Conservation (phyloP, 1,139 yeast species). For the Spencermartinsiella ligniputridi region DNA sequence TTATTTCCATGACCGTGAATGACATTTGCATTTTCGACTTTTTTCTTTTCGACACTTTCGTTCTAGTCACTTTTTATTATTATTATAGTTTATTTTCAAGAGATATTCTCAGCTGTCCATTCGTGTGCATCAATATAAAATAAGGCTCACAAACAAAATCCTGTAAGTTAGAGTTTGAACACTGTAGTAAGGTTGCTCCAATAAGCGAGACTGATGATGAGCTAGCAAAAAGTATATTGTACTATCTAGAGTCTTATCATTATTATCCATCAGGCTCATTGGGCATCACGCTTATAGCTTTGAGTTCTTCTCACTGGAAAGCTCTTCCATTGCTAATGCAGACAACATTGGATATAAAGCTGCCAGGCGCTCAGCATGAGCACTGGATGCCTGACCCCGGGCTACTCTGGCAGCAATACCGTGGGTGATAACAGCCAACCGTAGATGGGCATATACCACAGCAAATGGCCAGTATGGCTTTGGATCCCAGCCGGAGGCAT, state of each 20-base stretch:
- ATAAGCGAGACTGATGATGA: no score
- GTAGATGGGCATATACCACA: constrained; percentile 53
- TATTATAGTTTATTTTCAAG: background rate
- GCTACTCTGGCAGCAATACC: constrained; percentile 63
- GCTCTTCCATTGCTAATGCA: constrained; percentile 31
- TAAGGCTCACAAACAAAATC: no score
- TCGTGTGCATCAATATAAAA: no score
- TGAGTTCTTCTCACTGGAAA: constrained; percentile 10
- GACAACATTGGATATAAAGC: constrained; percentile 45
- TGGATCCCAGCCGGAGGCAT: constrained; percentile 32
- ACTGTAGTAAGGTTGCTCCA: no score
- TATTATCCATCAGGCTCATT: no score
- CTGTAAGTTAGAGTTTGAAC: no score
- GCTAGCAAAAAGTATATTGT: no score
- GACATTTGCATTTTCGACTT: background rate
- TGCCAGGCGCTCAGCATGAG: constrained; percentile 47
- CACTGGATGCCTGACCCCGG: constrained; percentile 58
- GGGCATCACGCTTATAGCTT: no score
- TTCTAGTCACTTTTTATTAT: constrained; percentile 2
- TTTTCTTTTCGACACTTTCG: background rate
- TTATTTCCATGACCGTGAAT: no score
- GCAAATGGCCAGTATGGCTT: constrained; percentile 49
- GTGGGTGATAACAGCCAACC: constrained; percentile 60
- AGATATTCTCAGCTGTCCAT: no score
- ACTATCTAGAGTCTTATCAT: no score